Conservation (phyloP, 176 grass and related monocot species). For the Rhynchospora tenuis region DNA sequence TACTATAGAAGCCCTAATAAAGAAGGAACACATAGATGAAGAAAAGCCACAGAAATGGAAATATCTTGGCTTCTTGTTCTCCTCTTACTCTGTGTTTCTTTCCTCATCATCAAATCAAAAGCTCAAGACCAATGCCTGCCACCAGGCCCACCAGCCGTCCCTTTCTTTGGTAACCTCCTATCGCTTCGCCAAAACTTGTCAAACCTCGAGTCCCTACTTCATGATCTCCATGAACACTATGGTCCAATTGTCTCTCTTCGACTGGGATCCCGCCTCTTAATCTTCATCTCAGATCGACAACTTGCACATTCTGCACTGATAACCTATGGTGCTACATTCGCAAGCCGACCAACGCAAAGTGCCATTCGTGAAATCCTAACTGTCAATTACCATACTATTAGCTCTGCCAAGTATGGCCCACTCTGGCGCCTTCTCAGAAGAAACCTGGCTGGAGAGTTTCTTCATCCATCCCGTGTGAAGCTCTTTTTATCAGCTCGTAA, state of each 20-base stretch:
- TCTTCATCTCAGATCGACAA: slow-evolving; percentile 42
- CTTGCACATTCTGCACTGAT: slow-evolving; percentile 51
- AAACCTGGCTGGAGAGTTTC: slow-evolving; percentile 47
- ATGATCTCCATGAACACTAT: slow-evolving; percentile 24
- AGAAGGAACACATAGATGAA: background rate
- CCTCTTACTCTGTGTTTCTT: background rate
- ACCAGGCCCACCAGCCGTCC: slow-evolving; percentile 40
- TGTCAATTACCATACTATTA: slow-evolving; percentile 30
- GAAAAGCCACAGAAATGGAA: background rate
- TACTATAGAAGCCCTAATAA: background rate
- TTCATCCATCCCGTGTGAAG: slow-evolving; percentile 38
- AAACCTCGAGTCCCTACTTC: slow-evolving; percentile 31
- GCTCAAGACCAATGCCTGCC: slow-evolving; percentile 16
- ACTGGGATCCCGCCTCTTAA: slow-evolving; percentile 8
- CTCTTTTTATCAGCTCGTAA: slow-evolving; percentile 34
- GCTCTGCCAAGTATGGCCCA: slow-evolving; percentile 33
- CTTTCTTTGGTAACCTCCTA: slow-evolving; percentile 38
- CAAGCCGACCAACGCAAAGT: slow-evolving; percentile 18
- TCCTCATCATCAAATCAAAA: background rate
- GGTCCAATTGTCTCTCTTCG: slow-evolving; percentile 45
- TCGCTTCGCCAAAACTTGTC: slow-evolving; percentile 20
- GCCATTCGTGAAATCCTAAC: background rate
- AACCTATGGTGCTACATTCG: slow-evolving; percentile 31
- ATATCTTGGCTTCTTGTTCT: slow-evolving; percentile 26
- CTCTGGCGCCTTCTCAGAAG: slow-evolving; percentile 49